Conservation (phyloP, 106 monocot species). For the Ottelia alismoides region DNA sequence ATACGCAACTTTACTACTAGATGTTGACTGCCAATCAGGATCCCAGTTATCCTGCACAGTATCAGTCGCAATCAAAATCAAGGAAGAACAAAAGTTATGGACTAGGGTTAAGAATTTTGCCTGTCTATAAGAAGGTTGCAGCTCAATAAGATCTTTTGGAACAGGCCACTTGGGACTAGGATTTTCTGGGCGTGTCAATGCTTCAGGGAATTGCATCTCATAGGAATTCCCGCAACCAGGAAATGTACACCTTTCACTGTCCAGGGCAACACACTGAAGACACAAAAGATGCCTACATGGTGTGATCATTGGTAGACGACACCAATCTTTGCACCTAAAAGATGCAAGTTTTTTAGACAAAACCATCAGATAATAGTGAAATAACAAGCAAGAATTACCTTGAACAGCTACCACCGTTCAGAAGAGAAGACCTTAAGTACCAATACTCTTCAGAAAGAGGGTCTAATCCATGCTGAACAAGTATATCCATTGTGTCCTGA, state of each 20-base stretch:
- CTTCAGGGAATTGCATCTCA: constrained; percentile 96
- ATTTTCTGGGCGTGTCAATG: constrained; percentile 88
- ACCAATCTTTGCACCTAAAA: constrained; percentile 91
- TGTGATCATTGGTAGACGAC: constrained; percentile 89
- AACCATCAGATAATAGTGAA: constrained; percentile 1
- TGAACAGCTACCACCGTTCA: constrained; percentile 77
- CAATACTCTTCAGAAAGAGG: constrained; percentile 68
- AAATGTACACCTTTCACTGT: constrained; percentile 76
- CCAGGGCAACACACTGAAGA: constrained; percentile 79
- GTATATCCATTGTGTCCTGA: constrained; percentile 90
- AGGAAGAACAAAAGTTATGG: too few species aligned
- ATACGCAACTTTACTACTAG: constrained; percentile 94
- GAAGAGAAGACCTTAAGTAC: constrained; percentile 44
- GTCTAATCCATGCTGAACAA: constrained; percentile 69
- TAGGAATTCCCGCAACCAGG: constrained; percentile 78
- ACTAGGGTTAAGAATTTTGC: too few species aligned
- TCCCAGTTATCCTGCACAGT: constrained; percentile 98
- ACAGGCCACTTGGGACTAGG: constrained; percentile 99
- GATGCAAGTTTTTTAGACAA: not conserved
- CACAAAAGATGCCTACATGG: constrained; percentile 96
- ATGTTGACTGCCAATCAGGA: constrained; percentile 97
- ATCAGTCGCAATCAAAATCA: too few species aligned
- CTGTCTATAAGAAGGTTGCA: constrained; percentile 98
- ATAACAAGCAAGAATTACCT: constrained; percentile 34
- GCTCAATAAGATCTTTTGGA: constrained; percentile 97